Base-by-base conservation (phyloP, 2,329 filamentous ascomycete genomes). In the Colletotrichum lindemuthianum region DNA sequence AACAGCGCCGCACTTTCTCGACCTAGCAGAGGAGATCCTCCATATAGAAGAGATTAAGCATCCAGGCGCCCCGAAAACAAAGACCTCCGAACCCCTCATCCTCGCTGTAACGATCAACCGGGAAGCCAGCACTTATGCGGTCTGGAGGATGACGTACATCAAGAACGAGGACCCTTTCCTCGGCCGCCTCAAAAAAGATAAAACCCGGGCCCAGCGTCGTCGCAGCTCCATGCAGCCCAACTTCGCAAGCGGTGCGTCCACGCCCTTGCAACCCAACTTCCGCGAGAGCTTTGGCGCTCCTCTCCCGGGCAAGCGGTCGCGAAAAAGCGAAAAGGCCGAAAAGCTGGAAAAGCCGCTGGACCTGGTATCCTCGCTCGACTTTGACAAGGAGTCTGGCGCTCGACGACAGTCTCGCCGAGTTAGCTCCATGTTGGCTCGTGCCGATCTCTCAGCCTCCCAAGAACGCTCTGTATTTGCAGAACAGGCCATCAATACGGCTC, bases 401-500 rank as follows among this genome's bases (percentile, higher is more conserved):
- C 79, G 87, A 55, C 82, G 87, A 64, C 87, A 87, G 66, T 90
- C 88, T 15, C 88, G 96, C 47, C 88, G 96, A 54, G 91, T 98
- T 33, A 99, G 96, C 79, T 98, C 95, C 13, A 86, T 97, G 78
- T 83, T 97, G 57, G 94, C 94, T 13, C 86, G 95, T 71, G 91
- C 92, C 37, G 95, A 97, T 73, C 81, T 97, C 16, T 95, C 92
- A 0, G 90, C 92, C 9, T 96, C 90, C 13, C 92, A 95, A 69
- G 93, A 97, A 70, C 86, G 92, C 71, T 84, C 89, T 1, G 86
- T 89, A n/a, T 96, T 97, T 73, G 86, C 89, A 34, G 93, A 97
- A 52, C 86, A 84, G 74, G 77, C 74, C 68, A 82, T 75, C 3
- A 72, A 78, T 8, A 71, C 78, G 8, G 76, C 74, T 10, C 76